Base-by-base conservation (phyloP, 208 protist species). In the Acanthamoeba divionensis region DNA sequence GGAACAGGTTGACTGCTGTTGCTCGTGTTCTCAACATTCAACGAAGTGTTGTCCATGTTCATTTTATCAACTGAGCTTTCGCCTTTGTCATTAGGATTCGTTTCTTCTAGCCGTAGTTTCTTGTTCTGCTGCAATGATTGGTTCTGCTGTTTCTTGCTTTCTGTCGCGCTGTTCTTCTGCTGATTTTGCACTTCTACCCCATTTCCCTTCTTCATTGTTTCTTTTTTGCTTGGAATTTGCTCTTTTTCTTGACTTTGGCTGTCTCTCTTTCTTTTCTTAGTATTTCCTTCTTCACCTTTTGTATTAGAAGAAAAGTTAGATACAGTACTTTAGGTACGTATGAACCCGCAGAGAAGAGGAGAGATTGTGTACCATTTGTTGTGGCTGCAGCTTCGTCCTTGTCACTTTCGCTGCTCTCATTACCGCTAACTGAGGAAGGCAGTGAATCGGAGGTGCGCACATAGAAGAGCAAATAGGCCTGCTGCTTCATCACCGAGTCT, bases 401-500 rank as follows among this genome's bases (percentile, higher is more conserved):
- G n/a, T 52, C 71, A 50, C 71, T 57, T 26, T 82, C 71, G 45
- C 47, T 57, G n/a, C 71, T 57, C 45, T 77, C 66, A n/a, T 77
- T 67, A 13, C 62, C 57, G 29, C 29, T 45, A 73, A 33, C 66
- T 45, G 47, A 45, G 2, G 36, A 21, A 15, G 77, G 77, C 55
- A 87, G 15, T 15, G 77, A 87, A n/a, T 44, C 48, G 54, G 77
- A 41, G 29, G 48, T 50, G 41, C 90, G 93, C 1, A 92, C 69
- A 67, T 96, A 96, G 63, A 96, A 96, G 29, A 96, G 91, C 21
- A 96, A 62, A 75, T 96, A 96, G 5, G 94, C 93, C 21, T 91
- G 71, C 90, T 95, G 91, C 13, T 62, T 50, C 47, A 95, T 62
- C 29, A 95, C 95, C 18, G 55, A 80, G 13, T 66, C 8, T 26